Base-by-base conservation (phyloP, 208 protist genomes). In the Trypanosoma cruzi region DNA sequence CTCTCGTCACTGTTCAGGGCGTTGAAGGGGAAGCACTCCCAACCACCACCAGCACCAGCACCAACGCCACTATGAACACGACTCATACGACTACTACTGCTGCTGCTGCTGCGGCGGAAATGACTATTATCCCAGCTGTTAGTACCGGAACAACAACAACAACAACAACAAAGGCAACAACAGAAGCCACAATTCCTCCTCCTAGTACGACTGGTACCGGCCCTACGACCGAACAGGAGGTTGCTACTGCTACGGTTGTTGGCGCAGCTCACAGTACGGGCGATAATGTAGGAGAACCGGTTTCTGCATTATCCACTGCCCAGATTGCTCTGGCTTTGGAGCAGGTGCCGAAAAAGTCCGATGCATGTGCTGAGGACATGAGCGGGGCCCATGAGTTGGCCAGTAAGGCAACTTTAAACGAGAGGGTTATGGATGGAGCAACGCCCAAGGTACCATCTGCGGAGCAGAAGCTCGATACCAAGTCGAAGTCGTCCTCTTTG, bases 401-500 rank as follows among this genome's bases (percentile, higher is more conserved):
- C 13, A 18, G 4, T 22, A 14, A 31, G 16, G 13, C 28, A 40
- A 34, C 10, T 32, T 4, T 13, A n/a, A 29, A 54, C 29, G 44
- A 20, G n/a, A 22, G 0, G 14, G 8, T 31, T 11, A 18, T 7
- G 16, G 61, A 44, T 42, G 29, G 2, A 13, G 8, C 61, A 65
- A 13, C 18, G 31, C 10, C 29, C n/a, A 42, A 2, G 4, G 3
- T 42, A 28, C 29, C 61, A 56, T 26, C 31, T 20, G 20, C 61
- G 20, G 44, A 84, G 56, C 75, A 71, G 29, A 77, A 68, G 44
- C 74, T 93, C 34, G 90, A 90, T 65, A 82, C 72, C 1, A 86
- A 90, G 34, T 82, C 87, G 0, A 84, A 88, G 66, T 79, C 82
- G 8, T 90, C 90, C 48, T 87, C 79, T 1, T 84, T 80, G 14